A percentile compares a stretch with the other conserved stretches of the same genome.
Conservation (phyloP, 805 yeast genomes). For the Wickerhamiella hasegawae region DNA sequence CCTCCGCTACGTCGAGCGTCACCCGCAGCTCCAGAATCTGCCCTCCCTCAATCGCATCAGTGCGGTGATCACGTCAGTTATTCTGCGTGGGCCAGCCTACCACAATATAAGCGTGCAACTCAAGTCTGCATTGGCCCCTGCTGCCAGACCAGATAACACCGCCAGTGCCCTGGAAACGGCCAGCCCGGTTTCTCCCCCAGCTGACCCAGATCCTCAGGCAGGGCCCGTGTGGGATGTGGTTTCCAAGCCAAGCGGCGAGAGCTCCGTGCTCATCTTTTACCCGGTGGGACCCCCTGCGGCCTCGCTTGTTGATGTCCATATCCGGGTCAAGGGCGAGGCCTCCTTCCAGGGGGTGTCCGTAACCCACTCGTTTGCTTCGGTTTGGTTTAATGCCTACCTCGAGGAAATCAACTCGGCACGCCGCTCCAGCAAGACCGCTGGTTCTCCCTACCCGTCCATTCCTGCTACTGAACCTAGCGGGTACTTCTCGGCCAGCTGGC, state of each 20-base stretch:
- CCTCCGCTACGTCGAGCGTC: slow-evolving; percentile 37
- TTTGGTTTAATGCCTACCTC: slow-evolving; percentile 4
- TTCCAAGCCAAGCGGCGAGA: slow-evolving; percentile 1
- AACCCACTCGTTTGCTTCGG: slow-evolving; percentile 1
- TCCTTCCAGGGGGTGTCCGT: too few relatives aligned
- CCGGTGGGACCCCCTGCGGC: slow-evolving; percentile 2
- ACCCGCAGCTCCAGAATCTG: too few relatives aligned
- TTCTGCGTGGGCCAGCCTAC: slow-evolving; percentile 8
- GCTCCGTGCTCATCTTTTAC: background rate
- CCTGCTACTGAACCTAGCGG: background rate
- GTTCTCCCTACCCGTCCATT: background rate
- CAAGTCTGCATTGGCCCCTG: too few relatives aligned
- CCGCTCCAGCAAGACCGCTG: background rate
- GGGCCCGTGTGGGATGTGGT: slow-evolving; percentile 2
- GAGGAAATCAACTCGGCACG: background rate
- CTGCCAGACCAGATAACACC: too few relatives aligned
- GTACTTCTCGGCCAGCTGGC: slow-evolving; percentile 1
- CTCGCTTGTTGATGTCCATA: slow-evolving; percentile 2
- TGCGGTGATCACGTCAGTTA: slow-evolving; percentile 5
- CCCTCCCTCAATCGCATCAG: too few relatives aligned
- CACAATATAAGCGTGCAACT: too few relatives aligned
- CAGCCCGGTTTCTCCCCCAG: too few relatives aligned
- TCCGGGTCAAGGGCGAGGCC: slow-evolving; percentile 2
- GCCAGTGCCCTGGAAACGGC: too few relatives aligned
- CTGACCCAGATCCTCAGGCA: too few relatives aligned